Conservation (phyloP, 169 alveolate species). For the Cryptosporidium andersoni region DNA sequence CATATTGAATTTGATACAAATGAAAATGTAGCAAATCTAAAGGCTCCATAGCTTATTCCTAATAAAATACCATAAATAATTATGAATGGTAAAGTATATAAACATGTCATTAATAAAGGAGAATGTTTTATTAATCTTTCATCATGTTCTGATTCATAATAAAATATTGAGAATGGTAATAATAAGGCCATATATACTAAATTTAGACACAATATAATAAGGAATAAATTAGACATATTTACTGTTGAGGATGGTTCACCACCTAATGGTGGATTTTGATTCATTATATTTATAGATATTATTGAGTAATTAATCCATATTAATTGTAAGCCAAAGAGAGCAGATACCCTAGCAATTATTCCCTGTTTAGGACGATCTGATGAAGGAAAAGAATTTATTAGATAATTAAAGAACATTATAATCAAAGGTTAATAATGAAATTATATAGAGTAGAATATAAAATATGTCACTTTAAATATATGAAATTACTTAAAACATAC, state of each 20-base stretch:
- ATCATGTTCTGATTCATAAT: slow-evolving; percentile 51
- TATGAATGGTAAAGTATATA: slow-evolving; percentile 2
- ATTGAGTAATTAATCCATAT: slow-evolving; percentile 41
- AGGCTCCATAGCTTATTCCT: slow-evolving; percentile 33
- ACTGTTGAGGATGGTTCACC: slow-evolving; percentile 7
- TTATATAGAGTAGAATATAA: no score
- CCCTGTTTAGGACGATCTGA: slow-evolving; percentile 31
- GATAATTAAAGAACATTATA: background rate
- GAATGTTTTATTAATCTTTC: slow-evolving; percentile 12
- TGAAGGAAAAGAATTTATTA: background rate
- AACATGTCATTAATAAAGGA: background rate
- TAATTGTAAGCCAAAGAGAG: slow-evolving; percentile 38
- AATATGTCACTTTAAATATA: background rate
- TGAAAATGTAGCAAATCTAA: slow-evolving; percentile 10
- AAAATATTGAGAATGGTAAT: slow-evolving; percentile 45
- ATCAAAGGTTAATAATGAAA: background rate
- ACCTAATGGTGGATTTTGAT: slow-evolving; percentile 54
- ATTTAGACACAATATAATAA: slow-evolving; percentile 6
- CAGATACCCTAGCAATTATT: slow-evolving; percentile 12
- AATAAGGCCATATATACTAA: slow-evolving; percentile 17
- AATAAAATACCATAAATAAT: slow-evolving; percentile 13
- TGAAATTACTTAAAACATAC: background rate
- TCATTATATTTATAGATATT: slow-evolving; percentile 51
- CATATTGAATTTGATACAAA: slow-evolving; percentile 15
- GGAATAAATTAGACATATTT: slow-evolving; percentile 7